phyloP scores from a whole-genome alignment of 148 eudicot species.

The Rhododendron molle region DNA sequence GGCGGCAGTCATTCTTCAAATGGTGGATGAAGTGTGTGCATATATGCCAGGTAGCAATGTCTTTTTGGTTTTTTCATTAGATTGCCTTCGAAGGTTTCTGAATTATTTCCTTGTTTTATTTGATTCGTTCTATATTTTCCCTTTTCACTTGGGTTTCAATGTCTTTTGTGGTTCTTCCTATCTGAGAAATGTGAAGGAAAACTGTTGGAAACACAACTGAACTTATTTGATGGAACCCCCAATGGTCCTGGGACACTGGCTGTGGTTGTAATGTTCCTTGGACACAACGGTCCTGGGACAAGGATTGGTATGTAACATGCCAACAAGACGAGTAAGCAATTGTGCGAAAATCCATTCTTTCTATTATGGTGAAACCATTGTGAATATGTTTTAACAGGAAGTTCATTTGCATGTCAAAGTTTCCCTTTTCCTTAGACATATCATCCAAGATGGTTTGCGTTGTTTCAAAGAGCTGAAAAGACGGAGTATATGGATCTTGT shows the following conservation, averaged over 20 bases:
- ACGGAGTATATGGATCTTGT: not conserved
- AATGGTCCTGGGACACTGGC: not conserved
- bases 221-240: not conserved
- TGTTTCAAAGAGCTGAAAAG: not conserved
- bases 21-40: not conserved
- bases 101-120: slow-evolving; percentile 2
- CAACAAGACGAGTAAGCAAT: not conserved
- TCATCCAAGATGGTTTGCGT: not conserved
- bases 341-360: not conserved
- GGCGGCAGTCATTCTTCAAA: not conserved
- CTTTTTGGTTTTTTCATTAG: not conserved
- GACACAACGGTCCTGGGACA: not conserved
- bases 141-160: not conserved
- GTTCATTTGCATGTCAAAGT: not conserved
- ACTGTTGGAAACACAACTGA: not conserved
- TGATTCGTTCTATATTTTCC: not conserved
- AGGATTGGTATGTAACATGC: not conserved
- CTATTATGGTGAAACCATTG: not conserved
- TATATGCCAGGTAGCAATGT: not conserved
- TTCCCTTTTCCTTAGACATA: not conserved
- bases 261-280: not conserved
- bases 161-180: not conserved
- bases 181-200: not conserved
- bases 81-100: not conserved
- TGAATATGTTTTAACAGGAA: not conserved